Percentiles rank a stretch among this genome's conserved stretches.
These are phyloP conservation scores for Jimgerdemannia flammicorona DNA, from an alignment of 192 early-diverging fungal species.

Conservation along the genomic window DNA sequence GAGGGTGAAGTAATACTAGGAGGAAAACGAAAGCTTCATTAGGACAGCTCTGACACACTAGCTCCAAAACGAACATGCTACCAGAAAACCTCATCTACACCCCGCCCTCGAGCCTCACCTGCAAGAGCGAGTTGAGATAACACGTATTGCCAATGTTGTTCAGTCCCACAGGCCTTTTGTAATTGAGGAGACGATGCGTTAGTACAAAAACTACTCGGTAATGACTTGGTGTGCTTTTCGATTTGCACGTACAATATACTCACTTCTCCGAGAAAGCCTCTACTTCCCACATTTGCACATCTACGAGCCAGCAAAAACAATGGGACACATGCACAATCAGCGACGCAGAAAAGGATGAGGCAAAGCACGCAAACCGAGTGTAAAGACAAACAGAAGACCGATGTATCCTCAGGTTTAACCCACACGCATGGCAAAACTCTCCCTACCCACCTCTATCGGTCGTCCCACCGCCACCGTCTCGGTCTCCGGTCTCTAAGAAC, in stretches of 20 bases:
- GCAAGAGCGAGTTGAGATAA: slow-evolving; percentile 82
- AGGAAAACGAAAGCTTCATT: not conserved
- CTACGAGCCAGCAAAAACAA: not conserved
- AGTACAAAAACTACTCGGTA: too few species aligned
- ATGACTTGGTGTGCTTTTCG: not conserved
- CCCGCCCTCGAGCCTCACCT: slow-evolving; percentile 22
- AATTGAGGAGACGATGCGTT: too few species aligned
- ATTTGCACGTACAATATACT: not conserved
- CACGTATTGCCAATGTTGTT: slow-evolving; percentile 87
- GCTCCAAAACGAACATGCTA: not conserved
- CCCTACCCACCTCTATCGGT: not conserved
- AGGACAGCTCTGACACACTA: not conserved
- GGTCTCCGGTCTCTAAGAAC: slow-evolving; percentile 12
- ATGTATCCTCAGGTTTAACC: not conserved
- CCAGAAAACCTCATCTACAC: not conserved
- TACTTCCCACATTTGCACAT: not conserved
- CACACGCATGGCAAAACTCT: not conserved
- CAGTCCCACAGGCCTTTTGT: slow-evolving; percentile 62
- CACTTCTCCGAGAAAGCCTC: slow-evolving; percentile 13
- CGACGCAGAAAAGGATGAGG: not conserved
- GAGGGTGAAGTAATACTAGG: slow-evolving; percentile 66
- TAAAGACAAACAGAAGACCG: not conserved
- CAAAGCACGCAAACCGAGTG: not conserved
- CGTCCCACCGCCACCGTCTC: not conserved
- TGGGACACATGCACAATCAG: too few species aligned